phyloP scores from a whole-genome alignment of 2,329 filamentous ascomycete species.

The Pseudocercospora fuligena region DNA sequence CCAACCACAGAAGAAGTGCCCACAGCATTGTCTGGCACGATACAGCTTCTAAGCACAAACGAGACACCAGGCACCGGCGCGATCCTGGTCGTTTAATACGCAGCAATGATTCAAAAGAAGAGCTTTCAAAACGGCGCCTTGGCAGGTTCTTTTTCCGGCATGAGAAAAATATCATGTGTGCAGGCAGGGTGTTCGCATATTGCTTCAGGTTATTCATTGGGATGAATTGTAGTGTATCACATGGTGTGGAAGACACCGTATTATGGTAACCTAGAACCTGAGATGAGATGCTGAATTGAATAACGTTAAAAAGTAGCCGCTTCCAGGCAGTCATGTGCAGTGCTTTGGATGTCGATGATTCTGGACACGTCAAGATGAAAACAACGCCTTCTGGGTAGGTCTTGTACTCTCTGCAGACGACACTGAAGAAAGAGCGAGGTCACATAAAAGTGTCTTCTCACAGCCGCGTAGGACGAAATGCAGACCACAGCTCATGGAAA shows the following conservation, averaged over 20 bases:
- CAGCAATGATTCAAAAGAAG: slow-evolving; percentile 6
- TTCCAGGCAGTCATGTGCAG: background rate
- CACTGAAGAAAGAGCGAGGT: background rate
- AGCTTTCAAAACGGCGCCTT: slow-evolving; percentile 1
- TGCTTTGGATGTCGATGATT: background rate
- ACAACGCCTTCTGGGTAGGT: background rate
- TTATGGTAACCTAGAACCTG: background rate
- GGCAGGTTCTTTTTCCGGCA: background rate
- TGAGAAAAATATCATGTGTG: slow-evolving; percentile 2
- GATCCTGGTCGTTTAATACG: slow-evolving; percentile 1
- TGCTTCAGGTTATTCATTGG: slow-evolving; percentile 1
- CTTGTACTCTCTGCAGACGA: background rate
- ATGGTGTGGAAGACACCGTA: background rate
- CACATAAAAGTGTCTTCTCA: background rate
- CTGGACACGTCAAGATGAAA: background rate
- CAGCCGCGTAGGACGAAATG: too few species aligned
- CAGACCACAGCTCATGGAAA: too few species aligned
- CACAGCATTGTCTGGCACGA: slow-evolving; percentile 9
- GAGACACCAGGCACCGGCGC: slow-evolving; percentile 9
- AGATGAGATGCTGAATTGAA: slow-evolving; percentile 7
- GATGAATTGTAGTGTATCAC: slow-evolving; percentile 5
- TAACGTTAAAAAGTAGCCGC: background rate
- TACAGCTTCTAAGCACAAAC: slow-evolving; percentile 32
- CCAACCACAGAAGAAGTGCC: background rate
- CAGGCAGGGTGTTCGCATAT: slow-evolving; percentile 1